Evolutionary conservation across 2,329 filamentous ascomycete species (phyloP), one percentile per base, ranked within the genome.

Genomic region (Scedosporium dehoogii): DNA sequence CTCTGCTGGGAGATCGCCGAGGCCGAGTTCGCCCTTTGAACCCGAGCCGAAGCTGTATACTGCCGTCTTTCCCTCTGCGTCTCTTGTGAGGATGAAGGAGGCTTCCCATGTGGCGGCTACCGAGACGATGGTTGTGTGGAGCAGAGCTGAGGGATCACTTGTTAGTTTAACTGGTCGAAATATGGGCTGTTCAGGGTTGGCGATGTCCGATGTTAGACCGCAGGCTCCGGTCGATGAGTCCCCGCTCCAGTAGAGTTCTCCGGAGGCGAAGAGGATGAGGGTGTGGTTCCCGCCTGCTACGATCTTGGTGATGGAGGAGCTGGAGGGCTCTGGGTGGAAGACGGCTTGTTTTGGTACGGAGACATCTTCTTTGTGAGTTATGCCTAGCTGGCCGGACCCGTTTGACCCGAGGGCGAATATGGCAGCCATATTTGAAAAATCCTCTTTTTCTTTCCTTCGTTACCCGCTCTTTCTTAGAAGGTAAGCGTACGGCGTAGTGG

Each of bases 221-320:
- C 84, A 86, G 2, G 84, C 82, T 12, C 84, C 84, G 10, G 71
- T 78, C 1, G 75, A 70, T 6, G 75, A 78, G 63, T 87, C 83
- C 1, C 92, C 92, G 56, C 85, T 81, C 69, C 83, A 86, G 69
- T 84, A 89, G 0, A 92, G 76, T 1, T 75, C 67, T 0, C 87
- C 87, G 27, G 78, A 71, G 3, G 77, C 70, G n/a, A 82, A 84
- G 10, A 92, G 77, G 9, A 96, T 72, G 3, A 97, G 75, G 0
- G 91, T 96, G 73, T 97, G 93, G 70, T 97, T 97, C 1, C 92
- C 92, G 3, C 93, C 93, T 6, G 90, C 79, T 21, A 76, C 76
- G 9, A 81, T 72, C 51, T 71, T 72, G 60, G 70, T 67, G 62
- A 80, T 71, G 16, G 72, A 69, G 14, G 75, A 71, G 29, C 69